Evolutionary conservation across 257 asterid species (phyloP).

Genomic region (Solanum clarkiae): DNA sequence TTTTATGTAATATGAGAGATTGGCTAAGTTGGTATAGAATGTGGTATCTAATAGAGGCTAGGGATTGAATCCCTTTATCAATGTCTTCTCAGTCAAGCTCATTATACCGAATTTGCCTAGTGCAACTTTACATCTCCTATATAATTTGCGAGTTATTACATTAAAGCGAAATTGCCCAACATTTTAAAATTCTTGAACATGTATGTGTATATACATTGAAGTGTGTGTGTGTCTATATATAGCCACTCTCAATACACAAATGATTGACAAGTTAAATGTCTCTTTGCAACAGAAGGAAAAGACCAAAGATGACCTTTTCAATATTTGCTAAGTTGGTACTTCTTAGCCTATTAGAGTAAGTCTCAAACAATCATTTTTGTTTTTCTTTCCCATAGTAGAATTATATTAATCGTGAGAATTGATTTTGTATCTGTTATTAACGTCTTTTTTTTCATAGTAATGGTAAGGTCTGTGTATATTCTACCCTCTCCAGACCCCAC

Average conservation of each 20-base stretch:
- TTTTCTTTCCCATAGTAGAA: not conserved
- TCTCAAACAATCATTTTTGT: not conserved
- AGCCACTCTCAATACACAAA: not conserved
- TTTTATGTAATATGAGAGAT: too few relatives aligned
- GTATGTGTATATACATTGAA: not conserved
- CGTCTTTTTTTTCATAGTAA: too few relatives aligned
- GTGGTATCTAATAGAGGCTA: too few relatives aligned
- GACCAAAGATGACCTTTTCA: constrained; percentile 76
- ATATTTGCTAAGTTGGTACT: constrained; percentile 49
- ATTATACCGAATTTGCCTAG: not conserved
- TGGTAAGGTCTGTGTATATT: too few relatives aligned
- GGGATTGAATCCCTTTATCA: too few relatives aligned
- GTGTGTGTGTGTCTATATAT: not conserved
- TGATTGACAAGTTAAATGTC: not conserved
- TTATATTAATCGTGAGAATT: not conserved
- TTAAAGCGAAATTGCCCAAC: not conserved
- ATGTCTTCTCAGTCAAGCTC: not conserved
- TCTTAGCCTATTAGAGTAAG: constrained; percentile 75
- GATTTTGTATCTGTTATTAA: too few relatives aligned
- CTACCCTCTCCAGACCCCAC: too few relatives aligned
- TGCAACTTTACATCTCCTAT: not conserved
- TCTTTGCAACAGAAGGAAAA: constrained; percentile 37
- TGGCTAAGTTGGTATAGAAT: too few relatives aligned
- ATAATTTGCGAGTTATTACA: rapidly evolving
- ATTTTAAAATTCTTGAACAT: not conserved